Evolutionary conservation across 768 basidiomycete genomes (phyloP), one percentile per base, ranked within the genome.

Genomic region (Kwoniella newhampshirensis): DNA sequence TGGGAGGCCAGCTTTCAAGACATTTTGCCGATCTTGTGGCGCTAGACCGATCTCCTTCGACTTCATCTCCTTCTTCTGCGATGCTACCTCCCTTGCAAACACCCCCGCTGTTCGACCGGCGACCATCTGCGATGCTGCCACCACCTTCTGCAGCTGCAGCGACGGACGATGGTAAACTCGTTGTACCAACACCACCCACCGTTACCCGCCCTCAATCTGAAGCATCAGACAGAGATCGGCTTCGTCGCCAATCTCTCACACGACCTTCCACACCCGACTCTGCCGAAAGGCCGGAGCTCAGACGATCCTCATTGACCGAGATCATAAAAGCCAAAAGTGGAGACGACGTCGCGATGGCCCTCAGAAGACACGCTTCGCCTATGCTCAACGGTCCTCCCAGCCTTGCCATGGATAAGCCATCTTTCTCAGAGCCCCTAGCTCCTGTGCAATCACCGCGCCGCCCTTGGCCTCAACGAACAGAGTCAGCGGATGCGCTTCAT

Each of bases 11-110:
- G 46, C 59, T 72, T 2, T 58, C 67, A 1, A 45, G 59, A 35
- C 66, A 67, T 18, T 72, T 72, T 48, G 67, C 70, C 2, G 65
- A 62, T 50, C 52, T 72, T 13, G 47, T 57, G 11, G 63, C 66
- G 4, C 17, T 49, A 3, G 66, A 67, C 15, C 41, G 62, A 39
- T 5, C 51, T 18, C 11, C 55, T 41, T 21, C 52, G 26, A 21
- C 32, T 39, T 47, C 57, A 1, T 40, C 26, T 8, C 30, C 51
- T 2, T 20, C 40, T 42, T 36, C 23, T 20, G 59, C 60, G 12
- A 62, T 66, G 63, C 50, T 46, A 28, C 59, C 65, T n/a, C 66
- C 64, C 0, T 23, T 58, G 1, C 51, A 51, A 13, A 27, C 45
- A 17, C 43, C 35, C 11, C 54, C 54, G 17, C 36, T 35, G 17